phyloP scores from a whole-genome alignment of 1,139 yeast genomes.

The Casaregolazyma suthepensis region DNA sequence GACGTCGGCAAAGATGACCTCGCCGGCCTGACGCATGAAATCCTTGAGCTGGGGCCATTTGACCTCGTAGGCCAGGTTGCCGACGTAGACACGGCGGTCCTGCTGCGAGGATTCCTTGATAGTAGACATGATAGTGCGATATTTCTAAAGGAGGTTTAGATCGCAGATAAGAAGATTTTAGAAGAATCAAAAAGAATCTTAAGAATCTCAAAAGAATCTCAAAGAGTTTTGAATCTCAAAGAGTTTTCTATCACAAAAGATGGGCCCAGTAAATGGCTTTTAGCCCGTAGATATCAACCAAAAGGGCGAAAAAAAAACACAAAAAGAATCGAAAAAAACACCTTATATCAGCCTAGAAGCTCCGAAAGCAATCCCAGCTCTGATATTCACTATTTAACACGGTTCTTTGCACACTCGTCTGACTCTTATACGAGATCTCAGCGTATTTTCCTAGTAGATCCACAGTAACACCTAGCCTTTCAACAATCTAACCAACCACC shows the following conservation, averaged over 20 bases:
- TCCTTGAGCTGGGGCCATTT: constrained; percentile 60
- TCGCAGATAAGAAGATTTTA: not conserved
- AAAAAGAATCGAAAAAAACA: not conserved
- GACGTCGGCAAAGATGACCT: constrained; percentile 79
- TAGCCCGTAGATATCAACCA: not conserved
- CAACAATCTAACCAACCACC: not conserved
- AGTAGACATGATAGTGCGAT: not conserved
- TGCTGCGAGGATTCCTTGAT: constrained; percentile 19
- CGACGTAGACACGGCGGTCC: constrained; percentile 44
- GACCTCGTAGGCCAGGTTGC: constrained; percentile 56
- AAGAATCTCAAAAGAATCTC: no score
- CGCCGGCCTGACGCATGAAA: constrained; percentile 61
- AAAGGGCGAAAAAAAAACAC: not conserved
- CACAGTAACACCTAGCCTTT: not conserved
- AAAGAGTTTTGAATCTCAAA: no score
- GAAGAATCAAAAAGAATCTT: no score
- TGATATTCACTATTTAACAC: not conserved
- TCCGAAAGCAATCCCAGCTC: not conserved
- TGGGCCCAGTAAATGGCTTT: not conserved
- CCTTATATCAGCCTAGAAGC: not conserved
- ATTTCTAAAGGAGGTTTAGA: not conserved
- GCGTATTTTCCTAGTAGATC: not conserved
- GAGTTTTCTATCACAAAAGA: not conserved
- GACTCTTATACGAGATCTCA: not conserved
- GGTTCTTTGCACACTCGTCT: not conserved